Evolutionary conservation across 164 flowering plant genomes (phyloP).

Genomic region (Kingdonia uniflora): DNA sequence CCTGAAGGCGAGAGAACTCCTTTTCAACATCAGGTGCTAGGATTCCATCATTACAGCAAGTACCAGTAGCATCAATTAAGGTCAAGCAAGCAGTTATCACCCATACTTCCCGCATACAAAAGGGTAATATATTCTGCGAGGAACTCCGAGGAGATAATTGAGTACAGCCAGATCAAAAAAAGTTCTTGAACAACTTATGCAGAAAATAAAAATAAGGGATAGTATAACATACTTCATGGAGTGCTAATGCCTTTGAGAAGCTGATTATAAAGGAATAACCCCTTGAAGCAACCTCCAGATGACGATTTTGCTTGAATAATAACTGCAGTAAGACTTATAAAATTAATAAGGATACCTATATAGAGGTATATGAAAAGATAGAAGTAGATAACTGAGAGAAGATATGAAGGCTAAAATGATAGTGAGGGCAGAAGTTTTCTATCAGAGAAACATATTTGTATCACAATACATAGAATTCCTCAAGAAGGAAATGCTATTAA

Average conservation of each 20-base stretch:
- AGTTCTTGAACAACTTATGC: not conserved
- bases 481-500: too few relatives aligned
- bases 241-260: constrained; percentile 75
- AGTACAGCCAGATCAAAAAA: constrained; percentile 5
- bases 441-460: too few relatives aligned
- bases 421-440: too few relatives aligned
- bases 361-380: too few relatives aligned
- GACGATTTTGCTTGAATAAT: constrained; percentile 76
- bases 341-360: too few relatives aligned
- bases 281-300: constrained; percentile 88
- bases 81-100: constrained; percentile 81
- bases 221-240: constrained; percentile 53
- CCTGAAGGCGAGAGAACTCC: constrained; percentile 85
- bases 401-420: too few relatives aligned
- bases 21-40: constrained; percentile 70
- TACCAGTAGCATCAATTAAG: constrained; percentile 53
- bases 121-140: constrained; percentile 65
- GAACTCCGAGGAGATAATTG: constrained; percentile 5
- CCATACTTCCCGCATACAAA: constrained; percentile 96
- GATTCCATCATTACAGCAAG: constrained; percentile 49
- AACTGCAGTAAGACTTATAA: constrained; percentile 31
- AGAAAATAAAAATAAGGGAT: not conserved
- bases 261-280: constrained; percentile 81
- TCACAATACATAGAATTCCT: too few relatives aligned
- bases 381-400: too few relatives aligned